Conservation (phyloP, 2,329 filamentous ascomycete genomes). For the Neonectria punicea region DNA sequence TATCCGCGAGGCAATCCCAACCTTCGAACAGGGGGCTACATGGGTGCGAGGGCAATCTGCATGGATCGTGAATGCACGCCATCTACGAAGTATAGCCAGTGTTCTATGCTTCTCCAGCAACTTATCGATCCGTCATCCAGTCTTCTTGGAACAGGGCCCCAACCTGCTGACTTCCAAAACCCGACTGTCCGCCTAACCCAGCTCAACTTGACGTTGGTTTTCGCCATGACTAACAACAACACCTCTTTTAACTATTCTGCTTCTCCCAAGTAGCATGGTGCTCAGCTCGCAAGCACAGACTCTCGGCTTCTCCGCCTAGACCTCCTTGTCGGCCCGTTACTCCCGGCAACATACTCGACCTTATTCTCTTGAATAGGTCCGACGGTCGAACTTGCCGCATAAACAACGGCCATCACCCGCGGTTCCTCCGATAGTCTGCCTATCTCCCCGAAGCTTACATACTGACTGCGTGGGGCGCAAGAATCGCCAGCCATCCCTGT, state of each 20-base stretch:
- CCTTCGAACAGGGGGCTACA: constrained; percentile 5
- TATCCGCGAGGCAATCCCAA: not conserved
- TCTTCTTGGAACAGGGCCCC: not conserved
- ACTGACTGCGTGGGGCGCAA: not conserved
- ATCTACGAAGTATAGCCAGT: not conserved
- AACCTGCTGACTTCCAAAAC: not conserved
- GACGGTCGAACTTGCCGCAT: not conserved
- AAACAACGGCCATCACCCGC: not conserved
- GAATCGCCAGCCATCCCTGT: not conserved
- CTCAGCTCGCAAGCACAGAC: not conserved
- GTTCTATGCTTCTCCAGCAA: not conserved
- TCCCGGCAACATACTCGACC: constrained; percentile 1
- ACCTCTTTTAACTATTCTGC: no score
- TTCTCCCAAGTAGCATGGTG: not conserved
- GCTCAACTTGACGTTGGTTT: not conserved
- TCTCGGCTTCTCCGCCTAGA: not conserved
- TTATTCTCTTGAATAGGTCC: not conserved
- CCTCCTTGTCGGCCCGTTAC: constrained; percentile 19
- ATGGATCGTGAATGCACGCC: constrained; percentile 21
- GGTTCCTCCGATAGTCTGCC: not conserved
- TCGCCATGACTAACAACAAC: not conserved
- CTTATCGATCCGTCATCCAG: not conserved
- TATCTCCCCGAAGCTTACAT: not conserved
- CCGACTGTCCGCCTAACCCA: not conserved
- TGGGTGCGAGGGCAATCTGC: not conserved